phyloP scores from a whole-genome alignment of 2,329 filamentous ascomycete genomes.

The Septoria petroselini region DNA sequence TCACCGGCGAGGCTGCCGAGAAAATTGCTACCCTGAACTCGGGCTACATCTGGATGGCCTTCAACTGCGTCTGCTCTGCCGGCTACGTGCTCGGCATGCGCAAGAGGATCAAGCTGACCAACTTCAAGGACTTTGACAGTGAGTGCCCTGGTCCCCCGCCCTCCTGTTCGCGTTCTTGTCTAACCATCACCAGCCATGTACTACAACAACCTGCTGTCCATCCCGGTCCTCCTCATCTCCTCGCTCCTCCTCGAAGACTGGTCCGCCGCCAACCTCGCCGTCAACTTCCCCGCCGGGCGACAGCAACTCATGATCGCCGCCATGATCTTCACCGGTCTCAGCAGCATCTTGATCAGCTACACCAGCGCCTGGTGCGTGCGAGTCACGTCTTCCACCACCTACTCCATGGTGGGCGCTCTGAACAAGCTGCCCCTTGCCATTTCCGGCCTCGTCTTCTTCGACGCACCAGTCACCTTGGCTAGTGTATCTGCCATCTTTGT shows the following conservation, averaged over 20 bases:
- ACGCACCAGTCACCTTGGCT: conserved; percentile 86
- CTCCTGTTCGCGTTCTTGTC: neutral
- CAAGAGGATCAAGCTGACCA: conserved; percentile 98
- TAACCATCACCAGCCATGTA: conserved; percentile 73
- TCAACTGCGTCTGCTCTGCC: conserved; percentile 94
- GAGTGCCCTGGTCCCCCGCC: conserved; percentile 56
- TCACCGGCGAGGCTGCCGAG: conserved; percentile 56
- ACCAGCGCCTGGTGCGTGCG: conserved; percentile 98
- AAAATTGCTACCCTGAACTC: conserved; percentile 87
- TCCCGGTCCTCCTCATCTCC: conserved; percentile 80
- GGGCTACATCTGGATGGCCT: conserved; percentile 95
- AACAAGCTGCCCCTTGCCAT: conserved; percentile 97
- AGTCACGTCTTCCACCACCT: conserved; percentile 94
- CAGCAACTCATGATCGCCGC: conserved; percentile 71
- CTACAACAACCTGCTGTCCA: conserved; percentile 98
- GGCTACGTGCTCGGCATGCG: conserved; percentile 89
- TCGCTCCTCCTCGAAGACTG: conserved; percentile 88
- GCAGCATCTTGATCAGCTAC: conserved; percentile 98
- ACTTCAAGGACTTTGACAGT: conserved; percentile 99
- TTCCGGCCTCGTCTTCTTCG: conserved; percentile 90
- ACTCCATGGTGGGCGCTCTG: conserved; percentile 95
- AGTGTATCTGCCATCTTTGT: conserved; percentile 88
- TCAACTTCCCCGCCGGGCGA: conserved; percentile 85
- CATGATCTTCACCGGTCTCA: conserved; percentile 92
- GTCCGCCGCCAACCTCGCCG: conserved; percentile 76